Evolutionary conservation across 306 rosid genomes (phyloP), one percentile per base, ranked within the genome.

Genomic region (Rosa chinensis): DNA sequence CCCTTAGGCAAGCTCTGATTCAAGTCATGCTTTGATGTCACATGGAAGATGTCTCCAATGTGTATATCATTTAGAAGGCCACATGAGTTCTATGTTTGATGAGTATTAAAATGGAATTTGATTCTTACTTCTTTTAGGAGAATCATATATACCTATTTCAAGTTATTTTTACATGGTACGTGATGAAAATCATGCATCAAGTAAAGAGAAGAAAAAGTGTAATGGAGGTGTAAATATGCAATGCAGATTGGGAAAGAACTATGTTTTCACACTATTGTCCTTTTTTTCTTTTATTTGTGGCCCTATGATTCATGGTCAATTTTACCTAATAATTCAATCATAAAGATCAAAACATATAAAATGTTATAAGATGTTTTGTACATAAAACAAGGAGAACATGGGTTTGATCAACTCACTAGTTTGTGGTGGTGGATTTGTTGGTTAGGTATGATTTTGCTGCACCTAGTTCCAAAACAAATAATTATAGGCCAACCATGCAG

Each of bases 391-490:
- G 43, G 40, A 50, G 72, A 75, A 76, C 73, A 69, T 70, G 80
- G 73, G 14, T 17, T 59, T 70, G 72, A 8, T 75, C 71, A 8
- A 47, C 42, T 45, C 8, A 56, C 28, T 20, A n/a, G 17, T n/a
- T n/a, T 4, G 5, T 0, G 50, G 44, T 64, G 21, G 70, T n/a
- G 74, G 77, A 77, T 55, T 67, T 23, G 72, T 74, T 53, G 79
- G 76, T 62, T 73, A 53, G 69, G 64, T 52, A 42, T 40, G 74
- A 70, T 70, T 75, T 64, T 59, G 76, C 25, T 43, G 68, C 45
- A 82, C 45, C 45, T 48, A 25, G 80, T 74, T 74, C 52, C 66
- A 58, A 39, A 79, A 37, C 64, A 82, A 48, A 49, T 13, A 70
- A 70, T 43, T 14, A 32, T 28, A 62, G 59, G 32, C 39, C 81